Evolutionary conservation across 2,329 filamentous ascomycete species (phyloP), one percentile per base, ranked within the genome.

Genomic region (Malbranchea cinnamomea): DNA sequence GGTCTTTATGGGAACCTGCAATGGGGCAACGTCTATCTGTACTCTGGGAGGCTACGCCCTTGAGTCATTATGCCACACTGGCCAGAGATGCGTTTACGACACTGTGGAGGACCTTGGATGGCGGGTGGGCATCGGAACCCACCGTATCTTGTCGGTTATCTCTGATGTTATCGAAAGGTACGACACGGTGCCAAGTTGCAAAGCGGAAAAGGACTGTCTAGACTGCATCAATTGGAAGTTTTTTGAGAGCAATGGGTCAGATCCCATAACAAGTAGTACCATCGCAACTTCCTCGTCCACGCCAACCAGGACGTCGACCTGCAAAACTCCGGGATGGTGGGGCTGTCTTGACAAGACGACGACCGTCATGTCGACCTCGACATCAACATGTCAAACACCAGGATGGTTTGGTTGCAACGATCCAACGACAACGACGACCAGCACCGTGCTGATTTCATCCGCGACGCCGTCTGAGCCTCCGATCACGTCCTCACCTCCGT

Each of bases 191-290:
- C 79, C 89, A 0, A 60, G 70, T 40, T 95, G 89, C 54, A 68
- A 68, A 31, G 64, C 68, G 17, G 85, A 87, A 13, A 76, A 83
- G 30, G 64, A 74, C 39, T 95, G 89, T 50, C 73, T 79, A 23
- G 89, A 98, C 51, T 95, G 87, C 47, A 81, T 72, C 34, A 74
- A 78, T 33, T 95, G 89, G 89, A 91, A 93, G 47, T 92, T 84
- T 63, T 91, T 82, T 48, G 78, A 85, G 53, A 92, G 84, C 51
- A 94, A 94, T 49, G 79, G 79, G 17, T 89, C 80, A 2, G 78
- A 85, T 39, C 68, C 65, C 1, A 83, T 74, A 0, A 79, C 77
- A 0, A 73, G 73, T 0, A 64, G 51, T 0, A 62, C 71, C 2
- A 63, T 60, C 3, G 65, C 67, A 1, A 68, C 67, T 1, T 65